Evolutionary conservation across 2,329 filamentous ascomycete species (phyloP).

Genomic region (Uncinocarpus reesii): DNA sequence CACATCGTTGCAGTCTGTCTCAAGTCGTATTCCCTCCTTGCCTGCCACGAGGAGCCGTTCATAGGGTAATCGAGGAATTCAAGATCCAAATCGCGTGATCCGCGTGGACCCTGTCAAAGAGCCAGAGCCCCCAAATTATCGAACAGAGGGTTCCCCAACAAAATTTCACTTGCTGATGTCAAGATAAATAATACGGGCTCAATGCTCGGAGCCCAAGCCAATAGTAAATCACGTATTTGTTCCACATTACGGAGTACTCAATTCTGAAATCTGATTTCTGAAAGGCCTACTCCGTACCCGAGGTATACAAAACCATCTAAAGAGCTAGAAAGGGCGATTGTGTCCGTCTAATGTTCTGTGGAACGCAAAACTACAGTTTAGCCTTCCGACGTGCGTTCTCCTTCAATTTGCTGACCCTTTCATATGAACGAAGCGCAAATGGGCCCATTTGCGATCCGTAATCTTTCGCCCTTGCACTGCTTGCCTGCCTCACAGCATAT

Average conservation of each 20-base stretch:
- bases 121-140: too few species aligned
- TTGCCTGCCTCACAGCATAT: constrained; percentile 75
- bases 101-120: not conserved
- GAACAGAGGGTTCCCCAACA: not conserved
- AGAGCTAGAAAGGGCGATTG: not conserved
- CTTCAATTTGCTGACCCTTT: constrained; percentile 50
- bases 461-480: constrained; percentile 66
- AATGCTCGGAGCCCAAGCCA: not conserved
- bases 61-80: not conserved
- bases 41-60: not conserved
- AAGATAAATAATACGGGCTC: not conserved
- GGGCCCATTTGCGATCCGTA: constrained; percentile 61
- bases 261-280: not conserved
- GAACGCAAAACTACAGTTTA: constrained; percentile 42
- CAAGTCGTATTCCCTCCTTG: not conserved
- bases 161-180: too few species aligned
- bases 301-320: not conserved
- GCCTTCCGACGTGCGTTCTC: constrained; percentile 27
- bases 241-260: not conserved
- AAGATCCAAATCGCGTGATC: not conserved
- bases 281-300: too few species aligned
- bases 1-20: not conserved
- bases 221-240: not conserved
- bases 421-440: constrained; percentile 71
- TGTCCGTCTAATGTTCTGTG: constrained; percentile 8